Conservation (phyloP, 2,329 filamentous ascomycete genomes). For the Cryphonectria nitschkei region DNA sequence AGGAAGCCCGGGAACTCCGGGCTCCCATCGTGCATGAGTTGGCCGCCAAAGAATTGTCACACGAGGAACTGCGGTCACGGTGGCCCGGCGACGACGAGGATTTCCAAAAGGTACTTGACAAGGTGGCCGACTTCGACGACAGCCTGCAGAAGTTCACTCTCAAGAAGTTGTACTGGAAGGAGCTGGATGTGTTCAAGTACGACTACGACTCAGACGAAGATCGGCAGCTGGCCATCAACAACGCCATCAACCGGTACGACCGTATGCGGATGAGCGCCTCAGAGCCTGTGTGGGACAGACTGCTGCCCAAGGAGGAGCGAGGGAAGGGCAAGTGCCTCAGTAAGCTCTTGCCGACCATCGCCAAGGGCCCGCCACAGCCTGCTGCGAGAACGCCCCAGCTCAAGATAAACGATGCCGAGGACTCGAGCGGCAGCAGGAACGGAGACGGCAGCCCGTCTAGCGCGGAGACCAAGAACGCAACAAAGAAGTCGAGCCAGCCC, state of each 20-base stretch:
- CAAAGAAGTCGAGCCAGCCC: conserved; percentile 44
- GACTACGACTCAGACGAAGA: conserved; percentile 57
- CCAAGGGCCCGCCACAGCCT: conserved; percentile 52
- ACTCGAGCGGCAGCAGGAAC: conserved; percentile 47
- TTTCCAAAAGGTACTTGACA: conserved; percentile 57
- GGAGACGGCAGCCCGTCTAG: conserved; percentile 43
- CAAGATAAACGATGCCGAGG: conserved; percentile 55
- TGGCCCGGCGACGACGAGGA: conserved; percentile 59
- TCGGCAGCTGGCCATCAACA: conserved; percentile 63
- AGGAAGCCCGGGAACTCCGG: conserved; percentile 47
- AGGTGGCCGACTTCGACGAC: conserved; percentile 59
- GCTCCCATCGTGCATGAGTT: conserved; percentile 63
- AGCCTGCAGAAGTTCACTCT: conserved; percentile 57
- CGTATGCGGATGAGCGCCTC: conserved; percentile 58
- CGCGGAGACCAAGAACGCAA: conserved; percentile 37
- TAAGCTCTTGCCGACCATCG: conserved; percentile 62
- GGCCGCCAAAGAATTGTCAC: conserved; percentile 56
- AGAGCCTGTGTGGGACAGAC: conserved; percentile 63
- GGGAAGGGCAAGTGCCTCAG: conserved; percentile 65
- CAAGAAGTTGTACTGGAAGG: conserved; percentile 63
- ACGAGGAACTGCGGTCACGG: conserved; percentile 52
- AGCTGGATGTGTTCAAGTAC: conserved; percentile 67
- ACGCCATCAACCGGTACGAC: conserved; percentile 63
- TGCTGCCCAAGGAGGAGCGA: conserved; percentile 61
- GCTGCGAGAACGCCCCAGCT: conserved; percentile 56